Conservation (phyloP, 495 filamentous ascomycete genomes). For the Podospora anserina region DNA sequence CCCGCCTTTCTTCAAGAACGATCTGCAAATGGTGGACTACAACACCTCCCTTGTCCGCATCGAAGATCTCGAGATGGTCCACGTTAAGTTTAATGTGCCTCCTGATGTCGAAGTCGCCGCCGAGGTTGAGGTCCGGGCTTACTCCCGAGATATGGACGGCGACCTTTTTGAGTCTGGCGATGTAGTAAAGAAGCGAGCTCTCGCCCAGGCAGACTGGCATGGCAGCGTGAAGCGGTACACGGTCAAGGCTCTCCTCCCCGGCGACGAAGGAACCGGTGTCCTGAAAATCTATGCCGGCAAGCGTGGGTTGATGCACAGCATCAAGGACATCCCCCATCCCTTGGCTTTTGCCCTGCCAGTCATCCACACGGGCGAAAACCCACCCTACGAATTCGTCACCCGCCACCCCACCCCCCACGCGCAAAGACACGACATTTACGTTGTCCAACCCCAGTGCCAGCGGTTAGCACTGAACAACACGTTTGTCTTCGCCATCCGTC, state of each 20-base stretch:
- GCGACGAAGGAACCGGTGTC: conserved; percentile 81
- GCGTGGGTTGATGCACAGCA: conserved; percentile 90
- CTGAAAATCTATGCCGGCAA: conserved; percentile 93
- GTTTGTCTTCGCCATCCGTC: conserved; percentile 92
- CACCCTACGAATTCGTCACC: conserved; percentile 85
- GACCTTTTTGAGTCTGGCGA: conserved; percentile 94
- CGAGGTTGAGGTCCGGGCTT: conserved; percentile 82
- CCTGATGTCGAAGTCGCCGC: conserved; percentile 88
- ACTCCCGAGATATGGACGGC: conserved; percentile 77
- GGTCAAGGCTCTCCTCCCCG: conserved; percentile 84
- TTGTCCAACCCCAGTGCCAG: conserved; percentile 89
- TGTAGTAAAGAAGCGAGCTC: conserved; percentile 73
- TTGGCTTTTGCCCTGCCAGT: conserved; percentile 89
- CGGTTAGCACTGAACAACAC: conserved; percentile 89
- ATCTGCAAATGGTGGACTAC: conserved; percentile 75
- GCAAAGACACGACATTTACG: conserved; percentile 92
- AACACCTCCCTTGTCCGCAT: conserved; percentile 83
- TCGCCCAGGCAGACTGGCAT: conserved; percentile 91
- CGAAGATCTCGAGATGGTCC: conserved; percentile 88
- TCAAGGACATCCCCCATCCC: conserved; percentile 89
- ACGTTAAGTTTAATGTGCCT: conserved; percentile 82
- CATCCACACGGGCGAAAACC: conserved; percentile 84
- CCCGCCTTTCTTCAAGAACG: conserved; percentile 83
- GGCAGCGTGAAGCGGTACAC: conserved; percentile 83
- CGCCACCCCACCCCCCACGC: conserved; percentile 96